Evolutionary conservation across 306 rosid genomes (phyloP).

Genomic region (Gynostemma pentaphyllum): DNA sequence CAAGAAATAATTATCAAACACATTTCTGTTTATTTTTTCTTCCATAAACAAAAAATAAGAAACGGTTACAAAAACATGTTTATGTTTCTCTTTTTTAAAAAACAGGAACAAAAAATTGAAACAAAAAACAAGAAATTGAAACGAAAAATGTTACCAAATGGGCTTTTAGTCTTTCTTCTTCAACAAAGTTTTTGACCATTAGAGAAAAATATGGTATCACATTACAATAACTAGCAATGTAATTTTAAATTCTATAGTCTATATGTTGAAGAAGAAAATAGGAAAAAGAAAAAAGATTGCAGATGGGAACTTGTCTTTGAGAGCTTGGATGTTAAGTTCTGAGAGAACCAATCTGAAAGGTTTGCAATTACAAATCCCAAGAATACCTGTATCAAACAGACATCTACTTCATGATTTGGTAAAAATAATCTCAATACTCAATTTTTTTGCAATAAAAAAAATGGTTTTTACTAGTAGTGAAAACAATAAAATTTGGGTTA

Average conservation of each 20-base stretch:
- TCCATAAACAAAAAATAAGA: too few species aligned
- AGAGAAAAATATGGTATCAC: background rate
- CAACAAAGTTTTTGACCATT: background rate
- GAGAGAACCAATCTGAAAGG: conserved; percentile 16
- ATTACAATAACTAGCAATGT: too few species aligned
- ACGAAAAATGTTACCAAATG: too few species aligned
- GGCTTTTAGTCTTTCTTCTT: too few species aligned
- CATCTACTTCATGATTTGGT: background rate
- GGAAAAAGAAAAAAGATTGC: background rate
- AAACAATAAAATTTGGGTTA: background rate
- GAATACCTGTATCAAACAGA: conserved; percentile 10
- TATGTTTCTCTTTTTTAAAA: too few species aligned
- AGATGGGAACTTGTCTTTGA: background rate
- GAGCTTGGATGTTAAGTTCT: conserved; percentile 2
- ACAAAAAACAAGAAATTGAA: too few species aligned
- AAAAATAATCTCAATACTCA: background rate
- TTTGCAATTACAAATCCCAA: conserved; percentile 22
- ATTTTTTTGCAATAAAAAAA: background rate
- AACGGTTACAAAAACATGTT: too few species aligned
- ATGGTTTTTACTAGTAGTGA: background rate
- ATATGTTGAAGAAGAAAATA: too few species aligned
- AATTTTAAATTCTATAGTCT: too few species aligned
- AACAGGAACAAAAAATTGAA: too few species aligned
- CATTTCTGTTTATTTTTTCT: too few species aligned
- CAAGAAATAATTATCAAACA: too few species aligned